These are phyloP conservation scores for Solanum medicagineum DNA, from an alignment of 257 asterid genomes.

Conservation along the genomic window DNA sequence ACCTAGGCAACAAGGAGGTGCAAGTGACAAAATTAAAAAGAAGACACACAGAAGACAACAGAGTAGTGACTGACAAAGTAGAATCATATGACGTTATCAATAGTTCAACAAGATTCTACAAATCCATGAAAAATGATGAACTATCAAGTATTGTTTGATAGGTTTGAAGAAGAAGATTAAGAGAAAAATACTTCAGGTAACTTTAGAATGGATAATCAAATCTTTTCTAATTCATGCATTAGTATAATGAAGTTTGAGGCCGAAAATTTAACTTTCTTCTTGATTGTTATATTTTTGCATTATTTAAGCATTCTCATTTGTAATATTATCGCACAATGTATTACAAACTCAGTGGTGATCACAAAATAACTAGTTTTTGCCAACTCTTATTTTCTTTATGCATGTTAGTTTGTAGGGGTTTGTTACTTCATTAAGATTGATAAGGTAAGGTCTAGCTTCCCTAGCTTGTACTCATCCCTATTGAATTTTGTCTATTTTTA, in stretches of 20 bases:
- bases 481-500: not conserved
- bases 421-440: not conserved
- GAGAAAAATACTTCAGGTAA: not conserved
- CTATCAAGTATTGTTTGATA: not conserved
- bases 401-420: not conserved
- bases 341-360: no score
- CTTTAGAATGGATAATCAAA: not conserved
- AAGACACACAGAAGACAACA: not conserved
- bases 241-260: not conserved
- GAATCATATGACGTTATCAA: not conserved
- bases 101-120: not conserved
- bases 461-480: not conserved
- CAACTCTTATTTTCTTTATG: not conserved
- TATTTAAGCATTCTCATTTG: not conserved
- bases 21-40: no score
- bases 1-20: not conserved
- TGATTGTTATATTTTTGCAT: not conserved
- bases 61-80: not conserved
- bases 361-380: no score
- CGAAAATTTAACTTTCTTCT: not conserved
- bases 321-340: no score
- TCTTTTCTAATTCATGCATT: not conserved
- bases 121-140: not conserved
- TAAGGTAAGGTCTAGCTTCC: not conserved
- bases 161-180: not conserved